Conservation (phyloP, 176 grass and related monocot species). For the barley (Hordeum vulgare) region DNA sequence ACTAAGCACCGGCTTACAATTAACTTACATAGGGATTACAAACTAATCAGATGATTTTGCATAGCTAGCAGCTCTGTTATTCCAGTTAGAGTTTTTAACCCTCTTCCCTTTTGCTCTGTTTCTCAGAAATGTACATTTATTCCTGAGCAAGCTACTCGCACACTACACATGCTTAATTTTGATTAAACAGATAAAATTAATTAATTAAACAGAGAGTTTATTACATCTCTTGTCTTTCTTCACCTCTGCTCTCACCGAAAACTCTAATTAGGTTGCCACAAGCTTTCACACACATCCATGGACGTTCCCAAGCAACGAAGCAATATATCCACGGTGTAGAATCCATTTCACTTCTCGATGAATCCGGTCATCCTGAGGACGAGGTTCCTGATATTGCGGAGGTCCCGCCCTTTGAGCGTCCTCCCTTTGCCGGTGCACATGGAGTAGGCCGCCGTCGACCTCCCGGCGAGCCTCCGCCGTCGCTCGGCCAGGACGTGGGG, state of each 20-base stretch:
- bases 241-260: neutral
- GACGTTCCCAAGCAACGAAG: neutral
- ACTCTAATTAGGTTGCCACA: neutral
- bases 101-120: neutral
- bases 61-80: neutral
- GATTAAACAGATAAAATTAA: neutral
- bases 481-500: slow-evolving; percentile 36
- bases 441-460: slow-evolving; percentile 43
- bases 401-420: slow-evolving; percentile 83
- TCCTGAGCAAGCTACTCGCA: neutral
- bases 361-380: slow-evolving; percentile 71
- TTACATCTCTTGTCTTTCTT: neutral
- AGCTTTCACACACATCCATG: neutral
- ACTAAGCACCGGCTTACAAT: neutral
- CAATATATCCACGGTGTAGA: neutral
- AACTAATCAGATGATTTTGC: neutral
- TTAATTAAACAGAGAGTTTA: slow-evolving; percentile 4
- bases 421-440: slow-evolving; percentile 68
- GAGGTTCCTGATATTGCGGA: slow-evolving; percentile 44
- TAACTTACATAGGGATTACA: neutral
- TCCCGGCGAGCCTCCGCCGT: neutral
- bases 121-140: neutral
- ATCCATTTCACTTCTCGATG: slow-evolving; percentile 63
- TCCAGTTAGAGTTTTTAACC: neutral
- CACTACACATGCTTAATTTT: neutral